Evolutionary conservation across 768 basidiomycete species (phyloP), one percentile per base, ranked within the genome.

Genomic region (Podaxis sp.): DNA sequence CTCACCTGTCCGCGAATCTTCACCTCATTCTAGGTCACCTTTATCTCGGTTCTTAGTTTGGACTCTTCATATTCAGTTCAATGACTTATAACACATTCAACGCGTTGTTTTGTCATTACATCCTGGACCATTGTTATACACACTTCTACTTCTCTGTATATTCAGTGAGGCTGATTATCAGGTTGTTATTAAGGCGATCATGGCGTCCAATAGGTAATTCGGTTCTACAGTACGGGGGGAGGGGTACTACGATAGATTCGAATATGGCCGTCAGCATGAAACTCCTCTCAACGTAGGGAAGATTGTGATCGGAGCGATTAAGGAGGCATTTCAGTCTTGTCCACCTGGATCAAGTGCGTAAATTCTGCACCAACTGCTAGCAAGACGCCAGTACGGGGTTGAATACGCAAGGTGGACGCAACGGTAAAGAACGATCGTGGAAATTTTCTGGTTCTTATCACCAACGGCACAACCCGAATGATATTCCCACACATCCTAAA

Each of bases 221-320:
- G 13, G 10, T 11, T 28, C 8, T 28, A 1, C 13, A 50, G 1
- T 24, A 24, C 20, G 6, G 36, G 2, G n/a, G 5, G 11, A 3
- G 12, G 38, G 5, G 1, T 7, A 55, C 17, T 36, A 36, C 11
- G 11, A 38, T 37, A 46, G 44, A 46, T 33, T 53, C 13, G 60
- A 36, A 64, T 90, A 81, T 90, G 63, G 88, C 90, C 90, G 75
- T 77, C 84, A 78, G 78, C 87, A 92, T 91, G 90, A 93, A 93
- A 92, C 90, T 89, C 89, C 83, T 83, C 77, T 84, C 86, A 68
- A 83, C 88, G 87, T 91, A 73, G 77, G 66, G 71, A 71, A 60
- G 54, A 77, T 72, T 79, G 89, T 82, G 86, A 87, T 87, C 74
- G 79, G 88, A 91, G 90, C 84, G 90, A 92, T 93, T 91, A 91